These are phyloP conservation scores for Apiotrichum sp. DNA, from an alignment of 1,284 basidiomycete genomes.

Conservation along the genomic window DNA sequence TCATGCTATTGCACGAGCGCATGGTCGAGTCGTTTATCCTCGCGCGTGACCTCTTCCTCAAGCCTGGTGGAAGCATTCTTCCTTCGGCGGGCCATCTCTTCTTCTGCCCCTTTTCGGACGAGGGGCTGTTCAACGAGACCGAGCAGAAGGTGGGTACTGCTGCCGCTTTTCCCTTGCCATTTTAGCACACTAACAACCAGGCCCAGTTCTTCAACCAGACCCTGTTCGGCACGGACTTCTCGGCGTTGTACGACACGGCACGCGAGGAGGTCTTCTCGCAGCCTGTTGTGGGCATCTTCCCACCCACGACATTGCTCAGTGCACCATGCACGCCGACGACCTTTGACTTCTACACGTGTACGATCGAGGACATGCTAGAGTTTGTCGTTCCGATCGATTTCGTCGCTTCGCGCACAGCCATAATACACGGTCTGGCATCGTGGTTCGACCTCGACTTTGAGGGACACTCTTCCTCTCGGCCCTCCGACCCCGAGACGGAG, in stretches of 20 bases:
- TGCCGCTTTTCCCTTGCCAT: not conserved
- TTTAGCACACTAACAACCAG: constrained; percentile 14
- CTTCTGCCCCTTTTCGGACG: constrained; percentile 50
- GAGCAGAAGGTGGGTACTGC: constrained; percentile 44
- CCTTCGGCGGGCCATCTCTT: constrained; percentile 50
- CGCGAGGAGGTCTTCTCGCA: constrained; percentile 45
- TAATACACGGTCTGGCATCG: constrained; percentile 46
- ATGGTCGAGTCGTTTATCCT: constrained; percentile 52
- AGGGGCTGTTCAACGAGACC: constrained; percentile 50
- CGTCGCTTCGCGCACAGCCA: constrained; percentile 38
- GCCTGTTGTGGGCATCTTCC: constrained; percentile 48
- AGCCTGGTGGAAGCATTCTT: constrained; percentile 49
- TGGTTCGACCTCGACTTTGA: constrained; percentile 46
- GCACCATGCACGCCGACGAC: constrained; percentile 34
- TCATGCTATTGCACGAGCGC: constrained; percentile 51
- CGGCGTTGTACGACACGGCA: constrained; percentile 36
- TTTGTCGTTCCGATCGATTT: constrained; percentile 43
- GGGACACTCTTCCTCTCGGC: constrained; percentile 12
- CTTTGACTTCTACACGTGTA: constrained; percentile 46
- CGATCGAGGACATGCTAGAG: constrained; percentile 39
- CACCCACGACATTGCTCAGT: constrained; percentile 39
- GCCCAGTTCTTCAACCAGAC: constrained; percentile 47
- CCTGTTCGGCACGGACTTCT: constrained; percentile 46
- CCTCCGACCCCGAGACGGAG: constrained; percentile 7
- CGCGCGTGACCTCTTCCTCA: constrained; percentile 49